Conservation (phyloP, 495 filamentous ascomycete genomes). For the Aspergillus asperescens region DNA sequence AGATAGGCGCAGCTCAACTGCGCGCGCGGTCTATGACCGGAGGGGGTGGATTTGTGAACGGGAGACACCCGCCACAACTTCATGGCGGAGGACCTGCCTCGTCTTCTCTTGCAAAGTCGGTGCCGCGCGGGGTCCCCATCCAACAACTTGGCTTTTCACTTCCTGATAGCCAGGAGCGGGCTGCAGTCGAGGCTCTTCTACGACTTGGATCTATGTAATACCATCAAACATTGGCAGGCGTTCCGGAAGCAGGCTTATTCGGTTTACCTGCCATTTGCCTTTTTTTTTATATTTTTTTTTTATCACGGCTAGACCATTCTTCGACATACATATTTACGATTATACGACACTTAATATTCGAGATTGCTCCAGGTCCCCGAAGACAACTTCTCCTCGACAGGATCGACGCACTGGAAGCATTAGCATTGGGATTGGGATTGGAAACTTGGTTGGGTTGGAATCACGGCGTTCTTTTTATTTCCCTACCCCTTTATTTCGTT, state of each 20-base stretch:
- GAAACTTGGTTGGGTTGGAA: constrained; percentile 12
- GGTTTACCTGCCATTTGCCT: neutral
- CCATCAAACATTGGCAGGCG: constrained; percentile 17
- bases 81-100: constrained; percentile 34
- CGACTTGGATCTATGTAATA: constrained; percentile 83
- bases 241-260: constrained; percentile 5
- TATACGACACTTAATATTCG: constrained; percentile 13
- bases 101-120: constrained; percentile 35
- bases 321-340: constrained; percentile 12
- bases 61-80: constrained; percentile 19
- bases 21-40: constrained; percentile 61
- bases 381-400: constrained; percentile 16
- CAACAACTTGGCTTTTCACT: constrained; percentile 32
- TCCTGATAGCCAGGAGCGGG: constrained; percentile 60
- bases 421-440: constrained; percentile 21
- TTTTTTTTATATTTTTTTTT: constrained; percentile 11
- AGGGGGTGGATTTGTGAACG: constrained; percentile 31
- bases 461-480: constrained; percentile 23
- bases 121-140: constrained; percentile 34
- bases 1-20: constrained; percentile 79
- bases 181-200: constrained; percentile 78
- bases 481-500: constrained; percentile 1
- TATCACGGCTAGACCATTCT: constrained; percentile 20
- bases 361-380: constrained; percentile 13
- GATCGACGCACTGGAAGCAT: constrained; percentile 19